Percentiles rank a stretch among this genome's conserved stretches.
Evolutionary conservation across 768 basidiomycete genomes (phyloP).

Genomic region (Mycena chlorophos): DNA sequence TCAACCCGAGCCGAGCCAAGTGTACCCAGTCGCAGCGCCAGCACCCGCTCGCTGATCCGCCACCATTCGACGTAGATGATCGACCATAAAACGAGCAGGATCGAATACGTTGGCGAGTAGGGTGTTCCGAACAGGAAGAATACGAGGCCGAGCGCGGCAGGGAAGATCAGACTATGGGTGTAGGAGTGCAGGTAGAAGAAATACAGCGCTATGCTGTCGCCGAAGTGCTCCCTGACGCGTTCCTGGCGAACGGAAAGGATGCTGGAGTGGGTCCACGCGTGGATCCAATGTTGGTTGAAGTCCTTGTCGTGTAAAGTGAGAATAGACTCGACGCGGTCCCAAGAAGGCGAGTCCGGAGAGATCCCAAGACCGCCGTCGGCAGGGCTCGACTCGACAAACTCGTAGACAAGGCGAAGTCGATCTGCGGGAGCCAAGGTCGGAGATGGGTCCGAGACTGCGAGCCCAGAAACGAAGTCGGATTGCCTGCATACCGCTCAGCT

Average conservation of each 20-base stretch:
- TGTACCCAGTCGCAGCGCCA: constrained; percentile 83
- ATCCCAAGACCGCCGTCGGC: constrained; percentile 86
- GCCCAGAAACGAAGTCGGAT: constrained; percentile 73
- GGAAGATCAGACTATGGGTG: constrained; percentile 75
- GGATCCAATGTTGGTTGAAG: constrained; percentile 80
- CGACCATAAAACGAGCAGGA: constrained; percentile 79
- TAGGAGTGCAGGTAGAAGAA: constrained; percentile 88
- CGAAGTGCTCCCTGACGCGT: constrained; percentile 78
- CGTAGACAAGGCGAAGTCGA: constrained; percentile 75
- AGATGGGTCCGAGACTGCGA: constrained; percentile 55
- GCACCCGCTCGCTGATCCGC: constrained; percentile 80
- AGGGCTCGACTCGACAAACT: constrained; percentile 66
- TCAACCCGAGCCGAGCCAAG: constrained; percentile 77
- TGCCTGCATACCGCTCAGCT: constrained; percentile 42
- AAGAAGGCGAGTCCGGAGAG: constrained; percentile 65
- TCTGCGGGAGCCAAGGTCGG: constrained; percentile 66
- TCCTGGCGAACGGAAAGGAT: constrained; percentile 66
- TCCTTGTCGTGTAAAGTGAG: constrained; percentile 82
- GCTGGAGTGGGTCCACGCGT: constrained; percentile 67
- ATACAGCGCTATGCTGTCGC: constrained; percentile 82
- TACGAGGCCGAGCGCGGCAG: constrained; percentile 66
- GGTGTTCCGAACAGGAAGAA: constrained; percentile 71
- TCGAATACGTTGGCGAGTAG: constrained; percentile 78
- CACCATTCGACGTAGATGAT: constrained; percentile 89
- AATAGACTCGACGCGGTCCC: constrained; percentile 80